phyloP scores from a whole-genome alignment of 2,329 filamentous ascomycete species.

The Cercospora sp. region DNA sequence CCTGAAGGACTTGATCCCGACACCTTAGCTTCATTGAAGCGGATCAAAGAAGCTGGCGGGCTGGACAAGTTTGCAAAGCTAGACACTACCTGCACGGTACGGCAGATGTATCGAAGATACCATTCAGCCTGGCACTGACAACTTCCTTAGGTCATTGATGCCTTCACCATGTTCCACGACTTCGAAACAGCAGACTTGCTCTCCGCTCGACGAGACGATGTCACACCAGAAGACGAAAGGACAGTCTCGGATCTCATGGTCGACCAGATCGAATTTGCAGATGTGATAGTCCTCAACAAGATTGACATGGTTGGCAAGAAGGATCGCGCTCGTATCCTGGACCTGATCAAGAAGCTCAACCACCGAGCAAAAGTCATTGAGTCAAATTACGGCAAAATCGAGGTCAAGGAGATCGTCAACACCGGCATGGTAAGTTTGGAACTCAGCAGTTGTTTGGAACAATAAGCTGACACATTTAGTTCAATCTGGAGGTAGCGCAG shows the following conservation, averaged over 20 bases:
- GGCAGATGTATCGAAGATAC: neutral
- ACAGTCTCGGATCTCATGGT: slow-evolving; percentile 75
- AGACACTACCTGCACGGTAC: slow-evolving; percentile 65
- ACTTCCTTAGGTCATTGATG: slow-evolving; percentile 58
- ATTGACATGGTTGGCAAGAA: slow-evolving; percentile 58
- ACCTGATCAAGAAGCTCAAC: slow-evolving; percentile 57
- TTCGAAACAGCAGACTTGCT: slow-evolving; percentile 70
- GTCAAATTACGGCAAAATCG: slow-evolving; percentile 58
- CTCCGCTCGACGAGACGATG: slow-evolving; percentile 61
- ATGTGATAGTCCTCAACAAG: slow-evolving; percentile 72
- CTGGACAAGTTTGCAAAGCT: slow-evolving; percentile 65
- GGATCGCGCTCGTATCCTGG: slow-evolving; percentile 34
- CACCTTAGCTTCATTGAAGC: slow-evolving; percentile 31
- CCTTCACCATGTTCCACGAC: slow-evolving; percentile 70
- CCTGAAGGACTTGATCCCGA: slow-evolving; percentile 23
- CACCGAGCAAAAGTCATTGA: slow-evolving; percentile 65
- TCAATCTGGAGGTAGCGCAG: slow-evolving; percentile 64
- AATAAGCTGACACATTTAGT: slow-evolving; percentile 42
- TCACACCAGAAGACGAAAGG: slow-evolving; percentile 66
- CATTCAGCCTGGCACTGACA: neutral
- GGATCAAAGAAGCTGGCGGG: slow-evolving; percentile 56
- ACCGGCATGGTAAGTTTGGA: slow-evolving; percentile 58
- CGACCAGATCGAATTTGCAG: slow-evolving; percentile 75
- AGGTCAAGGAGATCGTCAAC: slow-evolving; percentile 64
- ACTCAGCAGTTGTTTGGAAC: too few relatives aligned